A percentile compares a stretch with the other conserved stretches of the same genome.
phyloP scores from a whole-genome alignment of 2,329 filamentous ascomycete species.

The Aspergillus awamori region DNA sequence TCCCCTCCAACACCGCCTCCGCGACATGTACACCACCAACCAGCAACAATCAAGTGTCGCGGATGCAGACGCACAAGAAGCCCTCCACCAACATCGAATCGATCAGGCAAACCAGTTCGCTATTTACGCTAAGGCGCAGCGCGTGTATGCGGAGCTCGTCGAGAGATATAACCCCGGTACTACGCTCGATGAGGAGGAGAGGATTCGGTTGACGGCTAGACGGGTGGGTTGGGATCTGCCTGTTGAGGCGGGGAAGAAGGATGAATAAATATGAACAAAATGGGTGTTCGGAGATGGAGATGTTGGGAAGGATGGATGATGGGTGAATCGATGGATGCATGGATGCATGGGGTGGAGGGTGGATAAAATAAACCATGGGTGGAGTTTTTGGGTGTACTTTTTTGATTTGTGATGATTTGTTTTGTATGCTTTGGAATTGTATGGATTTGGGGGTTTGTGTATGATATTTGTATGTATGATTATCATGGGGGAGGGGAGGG shows the following conservation, averaged over 20 bases:
- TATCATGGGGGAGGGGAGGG: no score
- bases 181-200: conserved; percentile 81
- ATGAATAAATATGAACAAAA: background rate
- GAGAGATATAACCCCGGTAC: conserved; percentile 95
- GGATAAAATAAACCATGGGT: background rate
- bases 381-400: background rate
- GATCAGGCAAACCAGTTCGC: conserved; percentile 75
- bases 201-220: conserved; percentile 78
- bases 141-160: conserved; percentile 76
- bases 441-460: background rate
- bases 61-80: conserved; percentile 13
- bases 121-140: conserved; percentile 81
- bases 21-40: conserved; percentile 58
- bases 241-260: conserved; percentile 53
- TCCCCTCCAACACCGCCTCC: conserved; percentile 70
- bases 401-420: background rate
- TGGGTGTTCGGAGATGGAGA: no score
- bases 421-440: background rate
- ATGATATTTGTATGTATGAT: background rate
- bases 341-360: background rate
- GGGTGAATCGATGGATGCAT: no score
- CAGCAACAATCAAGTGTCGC: conserved; percentile 27
- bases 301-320: no score
- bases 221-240: conserved; percentile 91
- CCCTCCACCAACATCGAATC: conserved; percentile 34